These are phyloP conservation scores for Coccomyxa subellipsoidea DNA, from an alignment of 163 green algal genomes.

Conservation along the genomic window DNA sequence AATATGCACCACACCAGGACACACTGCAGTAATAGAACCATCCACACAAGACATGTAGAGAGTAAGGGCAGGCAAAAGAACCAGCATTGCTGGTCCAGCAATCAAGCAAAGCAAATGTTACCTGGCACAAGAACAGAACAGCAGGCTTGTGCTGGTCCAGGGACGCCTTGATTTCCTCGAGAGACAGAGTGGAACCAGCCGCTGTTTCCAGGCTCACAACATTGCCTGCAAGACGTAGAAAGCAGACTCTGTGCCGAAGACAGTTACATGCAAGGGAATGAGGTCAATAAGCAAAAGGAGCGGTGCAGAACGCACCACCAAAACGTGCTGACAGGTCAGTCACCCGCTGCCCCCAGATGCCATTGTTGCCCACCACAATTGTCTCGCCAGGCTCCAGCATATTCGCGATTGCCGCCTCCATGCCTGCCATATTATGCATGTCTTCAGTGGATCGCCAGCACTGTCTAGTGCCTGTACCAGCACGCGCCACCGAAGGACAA, in stretches of 20 bases:
- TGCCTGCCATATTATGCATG: conserved; percentile 45
- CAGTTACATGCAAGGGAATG: too few species aligned
- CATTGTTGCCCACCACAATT: conserved; percentile 81
- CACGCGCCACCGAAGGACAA: too few species aligned
- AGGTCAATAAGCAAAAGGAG: too few species aligned
- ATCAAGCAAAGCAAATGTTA: too few species aligned
- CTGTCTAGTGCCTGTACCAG: not conserved
- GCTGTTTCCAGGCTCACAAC: conserved; percentile 69
- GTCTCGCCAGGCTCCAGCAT: conserved; percentile 88
- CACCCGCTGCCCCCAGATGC: conserved; percentile 78
- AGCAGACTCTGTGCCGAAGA: too few species aligned
- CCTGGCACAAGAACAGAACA: conserved; percentile 84
- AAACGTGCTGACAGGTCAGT: conserved; percentile 54
- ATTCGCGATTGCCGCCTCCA: conserved; percentile 89
- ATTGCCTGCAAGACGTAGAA: conserved; percentile 45
- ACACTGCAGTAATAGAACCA: too few species aligned
- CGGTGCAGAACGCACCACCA: conserved; percentile 1
- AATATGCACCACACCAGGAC: too few species aligned
- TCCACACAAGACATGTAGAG: too few species aligned
- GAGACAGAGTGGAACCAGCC: conserved; percentile 59
- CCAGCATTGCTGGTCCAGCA: too few species aligned
- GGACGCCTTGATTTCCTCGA: conserved; percentile 55
- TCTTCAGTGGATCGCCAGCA: not conserved
- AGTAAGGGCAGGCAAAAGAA: too few species aligned
- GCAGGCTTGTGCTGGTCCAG: conserved; percentile 78